Percentiles rank a stretch among this genome's conserved stretches.
Evolutionary conservation across 768 basidiomycete genomes (phyloP).

Genomic region (Tricholoma bakamatsutake): DNA sequence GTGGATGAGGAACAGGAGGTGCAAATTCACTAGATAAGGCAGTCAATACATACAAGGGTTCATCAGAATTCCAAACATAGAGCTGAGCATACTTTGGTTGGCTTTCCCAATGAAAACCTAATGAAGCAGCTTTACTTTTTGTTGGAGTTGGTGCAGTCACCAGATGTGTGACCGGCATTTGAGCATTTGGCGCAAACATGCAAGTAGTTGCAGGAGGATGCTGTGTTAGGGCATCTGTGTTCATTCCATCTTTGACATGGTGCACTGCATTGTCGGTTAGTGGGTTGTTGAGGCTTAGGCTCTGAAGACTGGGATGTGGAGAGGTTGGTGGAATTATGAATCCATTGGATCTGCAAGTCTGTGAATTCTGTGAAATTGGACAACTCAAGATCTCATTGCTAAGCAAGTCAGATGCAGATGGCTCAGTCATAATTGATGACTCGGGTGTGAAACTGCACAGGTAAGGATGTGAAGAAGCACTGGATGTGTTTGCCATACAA

Average conservation of each 20-base stretch:
- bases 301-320: not conserved
- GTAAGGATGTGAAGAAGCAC: too few relatives aligned
- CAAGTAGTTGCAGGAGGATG: slow-evolving; percentile 10
- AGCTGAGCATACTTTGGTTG: not conserved
- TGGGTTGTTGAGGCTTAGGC: too few relatives aligned
- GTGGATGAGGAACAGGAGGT: not conserved
- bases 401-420: slow-evolving; percentile 4
- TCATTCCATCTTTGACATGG: not conserved
- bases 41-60: not conserved
- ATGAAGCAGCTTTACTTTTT: not conserved
- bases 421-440: slow-evolving; percentile 25
- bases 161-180: not conserved
- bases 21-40: not conserved
- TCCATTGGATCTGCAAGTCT: too few relatives aligned
- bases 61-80: not conserved
- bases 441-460: not conserved
- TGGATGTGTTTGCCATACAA: too few relatives aligned
- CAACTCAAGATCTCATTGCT: not conserved
- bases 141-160: not conserved
- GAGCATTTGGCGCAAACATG: slow-evolving; percentile 14
- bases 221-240: slow-evolving; percentile 7
- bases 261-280: not conserved
- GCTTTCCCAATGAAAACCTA: not conserved
- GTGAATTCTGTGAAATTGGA: too few relatives aligned
- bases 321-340: too few relatives aligned